Evolutionary conservation across 331 rosid genomes (phyloP).

Genomic region (Phaseolus coccineus): DNA sequence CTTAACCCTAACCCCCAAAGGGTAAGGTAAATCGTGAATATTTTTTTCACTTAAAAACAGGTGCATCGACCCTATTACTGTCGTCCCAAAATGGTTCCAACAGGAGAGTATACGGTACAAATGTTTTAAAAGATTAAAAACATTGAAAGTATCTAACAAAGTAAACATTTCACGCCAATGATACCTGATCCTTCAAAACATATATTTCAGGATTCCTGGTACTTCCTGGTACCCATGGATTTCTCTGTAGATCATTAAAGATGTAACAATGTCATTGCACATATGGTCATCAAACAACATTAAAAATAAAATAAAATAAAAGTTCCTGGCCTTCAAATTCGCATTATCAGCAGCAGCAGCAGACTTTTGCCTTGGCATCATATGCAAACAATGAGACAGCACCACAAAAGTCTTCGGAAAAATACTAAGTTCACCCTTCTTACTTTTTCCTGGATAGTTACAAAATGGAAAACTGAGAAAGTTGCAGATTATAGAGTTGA

Average conservation of each 20-base stretch:
- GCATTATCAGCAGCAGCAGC: slow-evolving; percentile 68
- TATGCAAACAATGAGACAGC: slow-evolving; percentile 88
- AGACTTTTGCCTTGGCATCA: slow-evolving; percentile 91
- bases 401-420: slow-evolving; percentile 74
- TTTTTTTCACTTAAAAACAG: neutral
- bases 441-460: slow-evolving; percentile 76
- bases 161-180: slow-evolving; percentile 19
- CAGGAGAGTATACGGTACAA: neutral
- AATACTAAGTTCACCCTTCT: slow-evolving; percentile 94
- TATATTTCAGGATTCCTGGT: slow-evolving; percentile 88
- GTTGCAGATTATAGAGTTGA: neutral
- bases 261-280: slow-evolving; percentile 15
- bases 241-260: slow-evolving; percentile 56
- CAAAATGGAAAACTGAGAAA: slow-evolving; percentile 3
- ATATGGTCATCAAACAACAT: slow-evolving; percentile 30
- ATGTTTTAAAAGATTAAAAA: neutral
- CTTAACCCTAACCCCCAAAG: neutral
- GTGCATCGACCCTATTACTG: neutral
- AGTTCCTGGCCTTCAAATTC: slow-evolving; percentile 43
- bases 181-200: slow-evolving; percentile 89
- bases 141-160: neutral
- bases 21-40: neutral
- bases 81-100: neutral
- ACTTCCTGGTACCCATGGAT: slow-evolving; percentile 81
- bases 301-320: slow-evolving; percentile 13